Base-by-base conservation (phyloP, 176 grass and related monocot genomes). In the Calamus simplicifolius region DNA sequence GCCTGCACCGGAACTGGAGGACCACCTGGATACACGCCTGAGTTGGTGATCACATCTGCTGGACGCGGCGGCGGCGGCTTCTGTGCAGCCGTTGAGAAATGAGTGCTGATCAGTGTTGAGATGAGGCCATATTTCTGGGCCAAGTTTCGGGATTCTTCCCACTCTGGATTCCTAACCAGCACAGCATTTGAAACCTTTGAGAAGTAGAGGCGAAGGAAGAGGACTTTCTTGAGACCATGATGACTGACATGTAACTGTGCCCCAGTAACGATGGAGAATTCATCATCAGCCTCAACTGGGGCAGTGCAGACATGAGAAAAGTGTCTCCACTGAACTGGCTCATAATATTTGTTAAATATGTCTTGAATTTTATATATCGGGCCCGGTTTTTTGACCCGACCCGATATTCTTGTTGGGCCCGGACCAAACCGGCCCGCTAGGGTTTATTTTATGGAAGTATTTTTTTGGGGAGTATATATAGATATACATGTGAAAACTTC, bases 221-320 rank as follows among this genome's bases (percentile, higher is more conserved):
- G 73, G 27, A 92, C 27, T 76, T 98, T 98, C 87, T 85, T 98
- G 35, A 98, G 77, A 17, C 93, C 87, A 23, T 92, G 77, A 59
- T 49, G 64, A 48, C 77, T 25, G 5, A 92, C 93, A 43, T 85
- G 71, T 75, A 98, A 66, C 3, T 81, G 87, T 25, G 93, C 93
- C 56, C 93, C 87, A 0, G 87, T 92, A 51, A 98, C 84, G 51
- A 98, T 91, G 59, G 84, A 85, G 0, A 64, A 58, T 21, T 92
- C 83, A 2, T 89, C 81, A 18, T 98, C 81, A 18, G 72, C 79
- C 29, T 97, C 93, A 1, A 97, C 87, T 16, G 93, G 93, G 4
- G 84, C 81, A 26, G 93, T 92, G 59, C 87, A 97, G 59, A 98
- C 87, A 54, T 92, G 87, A 38, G 93, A 92, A 73, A 98, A 85